phyloP scores from a whole-genome alignment of 139 green algal species.

The Astrephomene gubernaculifera region DNA sequence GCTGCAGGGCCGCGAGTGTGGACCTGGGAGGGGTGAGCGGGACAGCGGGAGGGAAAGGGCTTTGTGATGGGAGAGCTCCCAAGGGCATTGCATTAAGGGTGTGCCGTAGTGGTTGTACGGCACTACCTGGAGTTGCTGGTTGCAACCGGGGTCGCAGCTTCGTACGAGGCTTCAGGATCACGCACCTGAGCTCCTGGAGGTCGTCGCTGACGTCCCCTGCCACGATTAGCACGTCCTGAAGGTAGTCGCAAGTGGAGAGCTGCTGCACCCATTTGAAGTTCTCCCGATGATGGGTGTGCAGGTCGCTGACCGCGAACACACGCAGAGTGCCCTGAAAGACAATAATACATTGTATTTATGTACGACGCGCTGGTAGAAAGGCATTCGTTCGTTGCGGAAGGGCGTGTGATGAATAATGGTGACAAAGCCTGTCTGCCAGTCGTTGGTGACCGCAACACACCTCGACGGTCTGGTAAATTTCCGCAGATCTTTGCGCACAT shows the following conservation, averaged over 20 bases:
- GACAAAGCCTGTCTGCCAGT: no score
- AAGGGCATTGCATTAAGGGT: no score
- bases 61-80: no score
- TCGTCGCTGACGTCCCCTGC: slow-evolving; percentile 83
- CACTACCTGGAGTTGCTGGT: no score
- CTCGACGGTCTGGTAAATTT: no score
- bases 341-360: neutral
- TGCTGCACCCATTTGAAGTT: slow-evolving; percentile 74
- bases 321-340: slow-evolving; percentile 29
- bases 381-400: no score
- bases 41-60: neutral
- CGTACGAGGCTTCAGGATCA: no score
- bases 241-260: slow-evolving; percentile 19
- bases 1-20: slow-evolving; percentile 58
- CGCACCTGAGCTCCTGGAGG: slow-evolving; percentile 28
- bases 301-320: slow-evolving; percentile 75
- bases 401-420: no score
- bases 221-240: slow-evolving; percentile 71
- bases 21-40: neutral
- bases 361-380: neutral
- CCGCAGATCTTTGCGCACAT: no score
- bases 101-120: no score
- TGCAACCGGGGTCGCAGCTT: no score
- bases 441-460: no score
- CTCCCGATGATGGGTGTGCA: slow-evolving; percentile 81